These are phyloP conservation scores for Ustilago loliicola DNA, from an alignment of 1,284 basidiomycete species.

Conservation along the genomic window DNA sequence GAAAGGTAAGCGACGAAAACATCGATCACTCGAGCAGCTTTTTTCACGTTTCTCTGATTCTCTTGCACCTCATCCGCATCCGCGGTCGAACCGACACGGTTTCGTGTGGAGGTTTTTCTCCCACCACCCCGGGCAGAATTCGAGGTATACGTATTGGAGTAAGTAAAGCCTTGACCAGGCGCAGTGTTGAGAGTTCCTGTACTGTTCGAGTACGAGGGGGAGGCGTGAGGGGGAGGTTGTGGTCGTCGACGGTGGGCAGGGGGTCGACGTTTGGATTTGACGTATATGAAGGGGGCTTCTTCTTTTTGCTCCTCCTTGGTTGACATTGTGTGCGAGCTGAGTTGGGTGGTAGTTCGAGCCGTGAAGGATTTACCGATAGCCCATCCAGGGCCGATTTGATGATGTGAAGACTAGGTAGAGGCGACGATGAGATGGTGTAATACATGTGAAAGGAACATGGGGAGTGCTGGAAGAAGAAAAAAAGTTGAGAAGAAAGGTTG, in stretches of 20 bases:
- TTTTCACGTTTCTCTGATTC: not conserved
- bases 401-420: too few relatives aligned
- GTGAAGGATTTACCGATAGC: too few relatives aligned
- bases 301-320: not conserved
- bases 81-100: too few relatives aligned
- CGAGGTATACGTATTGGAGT: constrained; percentile 1
- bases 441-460: too few relatives aligned
- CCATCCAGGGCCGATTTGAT: too few relatives aligned
- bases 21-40: constrained; percentile 9
- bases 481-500: not conserved
- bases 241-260: not conserved
- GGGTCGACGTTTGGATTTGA: constrained; percentile 12
- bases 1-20: constrained; percentile 18
- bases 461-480: not conserved
- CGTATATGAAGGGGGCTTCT: constrained; percentile 3
- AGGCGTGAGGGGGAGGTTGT: too few relatives aligned
- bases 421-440: too few relatives aligned
- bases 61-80: not conserved
- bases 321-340: not conserved
- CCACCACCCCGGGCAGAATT: too few relatives aligned
- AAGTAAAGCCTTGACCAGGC: too few relatives aligned
- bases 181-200: constrained; percentile 1
- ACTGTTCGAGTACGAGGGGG: constrained; percentile 2
- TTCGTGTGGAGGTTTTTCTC: too few relatives aligned
- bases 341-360: too few relatives aligned